Evolutionary conservation across 495 filamentous ascomycete species (phyloP).

Genomic region (Patellaria atrata): DNA sequence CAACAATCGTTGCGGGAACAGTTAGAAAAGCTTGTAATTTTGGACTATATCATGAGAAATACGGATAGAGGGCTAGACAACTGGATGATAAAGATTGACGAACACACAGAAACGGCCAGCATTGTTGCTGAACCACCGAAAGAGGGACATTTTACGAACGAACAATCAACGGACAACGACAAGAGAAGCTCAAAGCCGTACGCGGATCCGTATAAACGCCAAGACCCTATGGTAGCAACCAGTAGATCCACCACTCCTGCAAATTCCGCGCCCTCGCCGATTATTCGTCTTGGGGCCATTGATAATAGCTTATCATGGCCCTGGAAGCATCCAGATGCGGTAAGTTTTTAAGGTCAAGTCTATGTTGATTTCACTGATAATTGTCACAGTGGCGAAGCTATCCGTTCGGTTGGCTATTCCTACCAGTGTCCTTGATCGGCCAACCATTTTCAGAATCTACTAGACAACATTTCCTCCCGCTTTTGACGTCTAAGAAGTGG

Average conservation of each 20-base stretch:
- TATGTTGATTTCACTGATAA: constrained; percentile 5
- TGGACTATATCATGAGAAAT: constrained; percentile 99
- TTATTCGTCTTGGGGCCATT: constrained; percentile 76
- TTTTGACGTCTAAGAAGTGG: constrained; percentile 87
- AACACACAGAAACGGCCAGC: constrained; percentile 62
- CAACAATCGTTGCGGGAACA: constrained; percentile 91
- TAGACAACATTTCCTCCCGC: constrained; percentile 79
- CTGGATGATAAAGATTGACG: constrained; percentile 98
- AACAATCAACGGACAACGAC: constrained; percentile 21
- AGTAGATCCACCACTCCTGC: constrained; percentile 45
- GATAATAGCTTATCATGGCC: constrained; percentile 98
- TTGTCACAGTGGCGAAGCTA: constrained; percentile 60
- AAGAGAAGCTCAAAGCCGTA: constrained; percentile 3
- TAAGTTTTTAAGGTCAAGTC: constrained; percentile 26
- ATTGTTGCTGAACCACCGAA: constrained; percentile 73
- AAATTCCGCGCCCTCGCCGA: constrained; percentile 37
- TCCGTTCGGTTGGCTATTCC: constrained; percentile 95
- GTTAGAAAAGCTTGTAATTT: constrained; percentile 89
- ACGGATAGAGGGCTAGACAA: constrained; percentile 95
- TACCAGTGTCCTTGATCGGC: constrained; percentile 90
- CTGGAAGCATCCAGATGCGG: constrained; percentile 96
- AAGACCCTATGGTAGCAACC: constrained; percentile 71
- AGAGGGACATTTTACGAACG: constrained; percentile 37
- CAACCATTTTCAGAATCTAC: constrained; percentile 90
- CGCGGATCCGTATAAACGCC: constrained; percentile 53